These are phyloP conservation scores for Podila epigama DNA, from an alignment of 192 early-diverging fungal genomes.

Conservation along the genomic window DNA sequence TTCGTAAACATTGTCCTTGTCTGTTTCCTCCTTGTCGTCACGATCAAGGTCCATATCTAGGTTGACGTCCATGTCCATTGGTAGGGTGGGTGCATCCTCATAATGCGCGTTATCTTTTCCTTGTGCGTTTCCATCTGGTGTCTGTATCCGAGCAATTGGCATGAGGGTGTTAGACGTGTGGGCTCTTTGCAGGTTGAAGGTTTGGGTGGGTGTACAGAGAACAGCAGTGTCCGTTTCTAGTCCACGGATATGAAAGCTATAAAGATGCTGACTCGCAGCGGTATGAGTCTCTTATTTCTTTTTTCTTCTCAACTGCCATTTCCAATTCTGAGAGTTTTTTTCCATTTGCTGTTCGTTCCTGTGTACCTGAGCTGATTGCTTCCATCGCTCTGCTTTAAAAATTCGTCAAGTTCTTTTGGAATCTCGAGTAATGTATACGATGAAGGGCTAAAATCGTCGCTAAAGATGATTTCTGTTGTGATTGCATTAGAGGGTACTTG, in stretches of 20 bases:
- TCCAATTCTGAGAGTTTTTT: no score
- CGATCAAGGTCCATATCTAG: neutral
- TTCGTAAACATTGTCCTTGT: slow-evolving; percentile 1
- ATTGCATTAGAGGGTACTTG: slow-evolving; percentile 38
- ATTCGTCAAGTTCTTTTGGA: slow-evolving; percentile 20
- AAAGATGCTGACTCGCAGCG: no score
- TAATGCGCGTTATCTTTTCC: neutral
- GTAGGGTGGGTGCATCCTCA: slow-evolving; percentile 1
- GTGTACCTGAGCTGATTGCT: slow-evolving; percentile 15
- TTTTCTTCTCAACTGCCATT: no score
- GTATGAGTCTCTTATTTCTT: no score
- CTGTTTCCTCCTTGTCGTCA: neutral
- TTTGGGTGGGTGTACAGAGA: slow-evolving; percentile 38
- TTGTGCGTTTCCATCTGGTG: neutral
- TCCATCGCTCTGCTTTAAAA: slow-evolving; percentile 1
- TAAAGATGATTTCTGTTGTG: slow-evolving; percentile 39
- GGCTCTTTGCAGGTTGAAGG: slow-evolving; percentile 33
- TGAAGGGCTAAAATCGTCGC: slow-evolving; percentile 21
- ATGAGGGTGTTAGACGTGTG: slow-evolving; percentile 44
- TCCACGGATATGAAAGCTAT: slow-evolving; percentile 41
- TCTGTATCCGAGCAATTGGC: slow-evolving; percentile 35
- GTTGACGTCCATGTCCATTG: neutral
- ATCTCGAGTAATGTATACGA: slow-evolving; percentile 34
- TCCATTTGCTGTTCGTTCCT: no score
- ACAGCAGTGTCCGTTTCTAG: slow-evolving; percentile 40